phyloP scores from a whole-genome alignment of 1,139 yeast genomes.

The Lizanozyma gosingica region DNA sequence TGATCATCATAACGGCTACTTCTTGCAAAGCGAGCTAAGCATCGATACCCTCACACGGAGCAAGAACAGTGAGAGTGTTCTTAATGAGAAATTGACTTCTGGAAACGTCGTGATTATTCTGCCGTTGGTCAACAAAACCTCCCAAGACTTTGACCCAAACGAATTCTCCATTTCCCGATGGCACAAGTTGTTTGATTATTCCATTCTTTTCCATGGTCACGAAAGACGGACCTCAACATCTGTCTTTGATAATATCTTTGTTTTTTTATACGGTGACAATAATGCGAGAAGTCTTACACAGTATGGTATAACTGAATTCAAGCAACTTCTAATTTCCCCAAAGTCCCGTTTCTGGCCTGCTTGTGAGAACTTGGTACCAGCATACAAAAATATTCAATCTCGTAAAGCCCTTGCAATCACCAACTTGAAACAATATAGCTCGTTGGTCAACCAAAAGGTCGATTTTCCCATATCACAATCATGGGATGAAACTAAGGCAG shows the following conservation, averaged over 20 bases:
- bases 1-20: conserved; percentile 23
- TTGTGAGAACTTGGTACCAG: conserved; percentile 53
- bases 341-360: conserved; percentile 73
- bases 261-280: background rate
- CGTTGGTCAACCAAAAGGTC: conserved; percentile 30
- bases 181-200: background rate
- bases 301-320: background rate
- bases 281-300: background rate
- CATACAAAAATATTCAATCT: conserved; percentile 47
- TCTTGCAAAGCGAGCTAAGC: conserved; percentile 3
- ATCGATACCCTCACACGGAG: no score
- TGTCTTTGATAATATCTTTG: background rate
- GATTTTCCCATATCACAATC: conserved; percentile 12
- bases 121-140: background rate
- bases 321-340: conserved; percentile 5
- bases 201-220: background rate
- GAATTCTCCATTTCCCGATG: background rate
- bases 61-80: no score
- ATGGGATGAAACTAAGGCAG: conserved; percentile 78
- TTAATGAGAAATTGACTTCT: no score
- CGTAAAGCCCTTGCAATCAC: conserved; percentile 74
- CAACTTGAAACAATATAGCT: conserved; percentile 56
- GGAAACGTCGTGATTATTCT: background rate
- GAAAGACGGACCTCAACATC: background rate
- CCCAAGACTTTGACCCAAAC: background rate